Evolutionary conservation across 108 stramenopile genomes (phyloP).

Genomic region (Chaetoceros tenuissimus): DNA sequence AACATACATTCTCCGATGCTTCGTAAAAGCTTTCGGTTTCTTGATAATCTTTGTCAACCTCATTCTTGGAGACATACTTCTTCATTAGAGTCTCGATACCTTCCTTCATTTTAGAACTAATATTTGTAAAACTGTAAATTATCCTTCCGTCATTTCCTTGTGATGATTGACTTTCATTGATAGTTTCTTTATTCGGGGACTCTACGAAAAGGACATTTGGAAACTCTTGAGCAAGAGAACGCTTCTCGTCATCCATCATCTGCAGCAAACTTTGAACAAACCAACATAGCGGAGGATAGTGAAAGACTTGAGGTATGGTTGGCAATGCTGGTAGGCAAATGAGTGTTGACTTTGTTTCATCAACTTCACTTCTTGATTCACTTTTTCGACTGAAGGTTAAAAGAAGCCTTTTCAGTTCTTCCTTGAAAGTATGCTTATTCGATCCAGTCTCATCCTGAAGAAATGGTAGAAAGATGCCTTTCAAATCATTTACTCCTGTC

Average conservation of each 20-base stretch:
- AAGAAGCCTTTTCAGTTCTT: constrained; percentile 10
- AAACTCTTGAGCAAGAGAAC: constrained; percentile 28
- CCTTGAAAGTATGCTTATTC: constrained; percentile 5
- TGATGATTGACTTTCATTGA: constrained; percentile 28
- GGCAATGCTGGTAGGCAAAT: constrained; percentile 45
- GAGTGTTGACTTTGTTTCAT: constrained; percentile 13
- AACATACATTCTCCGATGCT: constrained; percentile 1
- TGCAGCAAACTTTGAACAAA: constrained; percentile 38
- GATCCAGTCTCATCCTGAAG: constrained; percentile 16
- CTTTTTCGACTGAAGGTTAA: constrained; percentile 4
- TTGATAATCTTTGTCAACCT: constrained; percentile 11
- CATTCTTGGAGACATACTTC: constrained; percentile 13
- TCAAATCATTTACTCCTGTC: constrained; percentile 60
- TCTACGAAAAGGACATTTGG: constrained; percentile 54
- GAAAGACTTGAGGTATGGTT: constrained; percentile 26
- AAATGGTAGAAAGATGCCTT: constrained; percentile 50
- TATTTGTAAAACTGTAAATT: constrained; percentile 31
- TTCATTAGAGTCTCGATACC: constrained; percentile 38
- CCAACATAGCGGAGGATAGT: constrained; percentile 44
- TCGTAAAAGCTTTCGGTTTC: constrained; percentile 1
- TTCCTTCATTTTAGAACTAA: constrained; percentile 22
- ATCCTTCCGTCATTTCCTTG: constrained; percentile 25
- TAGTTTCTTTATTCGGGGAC: constrained; percentile 21
- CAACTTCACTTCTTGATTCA: not conserved
- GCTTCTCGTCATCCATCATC: constrained; percentile 45